A percentile compares a stretch with the other conserved stretches of the same genome.
These are phyloP conservation scores for Phytophthora aleatoria DNA, from an alignment of 352 stramenopile species.

Conservation along the genomic window DNA sequence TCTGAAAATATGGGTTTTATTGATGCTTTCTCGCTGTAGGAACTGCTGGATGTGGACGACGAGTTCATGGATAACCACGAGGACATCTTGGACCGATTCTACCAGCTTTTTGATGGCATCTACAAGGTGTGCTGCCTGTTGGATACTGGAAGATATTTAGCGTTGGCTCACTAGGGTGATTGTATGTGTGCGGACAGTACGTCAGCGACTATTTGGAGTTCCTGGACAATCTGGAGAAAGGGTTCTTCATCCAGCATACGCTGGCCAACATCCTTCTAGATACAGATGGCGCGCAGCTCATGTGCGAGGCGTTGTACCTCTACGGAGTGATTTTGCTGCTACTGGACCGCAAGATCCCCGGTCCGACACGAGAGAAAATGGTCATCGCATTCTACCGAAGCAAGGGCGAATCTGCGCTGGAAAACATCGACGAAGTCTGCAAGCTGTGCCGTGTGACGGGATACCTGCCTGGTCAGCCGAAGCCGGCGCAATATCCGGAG, in stretches of 20 bases:
- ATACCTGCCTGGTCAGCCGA: conserved; percentile 82
- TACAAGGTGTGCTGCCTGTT: conserved; percentile 55
- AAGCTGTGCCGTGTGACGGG: conserved; percentile 91
- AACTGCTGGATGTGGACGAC: conserved; percentile 90
- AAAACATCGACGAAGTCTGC: conserved; percentile 93
- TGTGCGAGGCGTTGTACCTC: conserved; percentile 95
- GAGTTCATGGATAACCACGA: conserved; percentile 93
- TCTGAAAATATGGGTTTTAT: conserved; percentile 10
- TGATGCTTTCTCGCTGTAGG: conserved; percentile 28
- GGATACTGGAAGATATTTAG: not conserved
- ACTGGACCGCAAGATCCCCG: conserved; percentile 92
- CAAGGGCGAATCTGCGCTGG: conserved; percentile 87
- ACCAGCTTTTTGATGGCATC: conserved; percentile 90
- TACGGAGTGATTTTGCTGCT: conserved; percentile 95
- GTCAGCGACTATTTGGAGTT: conserved; percentile 93
- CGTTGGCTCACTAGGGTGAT: conserved; percentile 2
- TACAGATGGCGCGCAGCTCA: conserved; percentile 92
- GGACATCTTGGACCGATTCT: conserved; percentile 88
- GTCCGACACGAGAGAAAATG: conserved; percentile 91
- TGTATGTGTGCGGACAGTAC: conserved; percentile 62
- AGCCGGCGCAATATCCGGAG: conserved; percentile 89
- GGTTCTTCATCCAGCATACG: conserved; percentile 96
- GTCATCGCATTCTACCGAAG: conserved; percentile 90
- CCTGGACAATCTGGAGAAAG: conserved; percentile 90
- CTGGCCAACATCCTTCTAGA: conserved; percentile 95